Percentiles rank a stretch among this genome's conserved stretches.
Conservation (phyloP, 2,329 filamentous ascomycete species). For the Trichophyton equinum region DNA sequence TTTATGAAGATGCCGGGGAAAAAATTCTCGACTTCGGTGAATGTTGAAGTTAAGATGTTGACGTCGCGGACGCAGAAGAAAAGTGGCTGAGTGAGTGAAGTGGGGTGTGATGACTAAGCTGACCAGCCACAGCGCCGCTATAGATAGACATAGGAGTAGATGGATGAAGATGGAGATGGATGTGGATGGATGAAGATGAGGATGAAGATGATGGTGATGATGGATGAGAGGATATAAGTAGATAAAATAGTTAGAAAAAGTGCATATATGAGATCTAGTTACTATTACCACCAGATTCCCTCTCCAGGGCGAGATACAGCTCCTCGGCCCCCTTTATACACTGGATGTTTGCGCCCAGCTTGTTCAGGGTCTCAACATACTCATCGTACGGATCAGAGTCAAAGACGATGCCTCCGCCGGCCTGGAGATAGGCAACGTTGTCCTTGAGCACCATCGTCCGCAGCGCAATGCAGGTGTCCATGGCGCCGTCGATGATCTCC, state of each 20-base stretch:
- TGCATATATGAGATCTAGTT: not conserved
- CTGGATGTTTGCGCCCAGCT: constrained; percentile 77
- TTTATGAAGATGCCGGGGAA: no score
- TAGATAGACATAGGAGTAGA: not conserved
- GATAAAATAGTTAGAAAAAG: not conserved
- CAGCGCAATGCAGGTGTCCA: constrained; percentile 77
- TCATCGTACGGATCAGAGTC: constrained; percentile 86
- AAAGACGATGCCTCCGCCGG: constrained; percentile 78
- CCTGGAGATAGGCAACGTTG: constrained; percentile 79
- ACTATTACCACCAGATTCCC: constrained; percentile 13
- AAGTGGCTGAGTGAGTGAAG: not conserved
- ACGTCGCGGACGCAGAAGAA: not conserved
- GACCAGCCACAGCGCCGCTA: not conserved
- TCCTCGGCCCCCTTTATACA: constrained; percentile 78
- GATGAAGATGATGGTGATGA: not conserved
- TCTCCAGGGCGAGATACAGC: constrained; percentile 41
- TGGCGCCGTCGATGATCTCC: constrained; percentile 59
- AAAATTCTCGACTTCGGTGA: not conserved
- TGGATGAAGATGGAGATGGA: not conserved
- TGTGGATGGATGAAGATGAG: not conserved
- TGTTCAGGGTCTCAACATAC: constrained; percentile 95
- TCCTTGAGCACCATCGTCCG: constrained; percentile 93
- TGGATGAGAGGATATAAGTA: not conserved
- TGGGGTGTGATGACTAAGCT: constrained; percentile 1
- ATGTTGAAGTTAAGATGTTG: not conserved